Evolutionary conservation across 31 red algal species (phyloP), one percentile per base, ranked within the genome.

Genomic region (Odonthalia washingtoniensis): DNA sequence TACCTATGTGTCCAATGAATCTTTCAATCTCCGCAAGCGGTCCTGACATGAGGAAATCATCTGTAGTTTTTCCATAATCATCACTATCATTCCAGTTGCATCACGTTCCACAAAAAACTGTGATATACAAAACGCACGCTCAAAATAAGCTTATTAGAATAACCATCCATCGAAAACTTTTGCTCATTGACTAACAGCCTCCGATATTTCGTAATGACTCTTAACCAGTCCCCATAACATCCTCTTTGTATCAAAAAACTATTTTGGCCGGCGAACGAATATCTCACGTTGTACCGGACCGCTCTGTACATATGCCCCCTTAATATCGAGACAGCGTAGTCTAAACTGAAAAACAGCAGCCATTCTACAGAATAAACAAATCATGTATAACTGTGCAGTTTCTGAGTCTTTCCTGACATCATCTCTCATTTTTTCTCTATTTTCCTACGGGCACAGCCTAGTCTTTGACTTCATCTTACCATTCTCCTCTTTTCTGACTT

Each of bases 351-450:
- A 37, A 14, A 28, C 35, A 9, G 37, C 14, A 21, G 40, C 32
- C 43, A 44, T 9, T 5, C 40, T 44, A 16, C 38, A 9, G 12
- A 77, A 36, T 9, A 77, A 26, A 9, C 38, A 9, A 16, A 77
- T 77, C 38, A 77, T 28, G 28, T 77, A 9, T 9, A 77, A 77
- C 33, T 77, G 73, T 9, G 73, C 40, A 39, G 37, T 43, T 16
- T 17, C 32, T 4, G 73, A 43, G 21, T 77, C 73, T 24, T 77
- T 77, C 28, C 35, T 77, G 33, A 77, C 35, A 26, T 77, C 40
- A 14, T 46, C 38, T 45, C 17, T 77, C 9, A 44, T 17, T 70
- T 37, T 70, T 34, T 77, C 73, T 57, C 14, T 36, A 28, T 77
- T 77, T 26, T 37, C 73, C 38, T 45, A 14, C 12, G 73, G 73